Percentiles rank a stretch among this genome's conserved stretches.
phyloP scores from a whole-genome alignment of 257 asterid species.

The Solanum arcanum region DNA sequence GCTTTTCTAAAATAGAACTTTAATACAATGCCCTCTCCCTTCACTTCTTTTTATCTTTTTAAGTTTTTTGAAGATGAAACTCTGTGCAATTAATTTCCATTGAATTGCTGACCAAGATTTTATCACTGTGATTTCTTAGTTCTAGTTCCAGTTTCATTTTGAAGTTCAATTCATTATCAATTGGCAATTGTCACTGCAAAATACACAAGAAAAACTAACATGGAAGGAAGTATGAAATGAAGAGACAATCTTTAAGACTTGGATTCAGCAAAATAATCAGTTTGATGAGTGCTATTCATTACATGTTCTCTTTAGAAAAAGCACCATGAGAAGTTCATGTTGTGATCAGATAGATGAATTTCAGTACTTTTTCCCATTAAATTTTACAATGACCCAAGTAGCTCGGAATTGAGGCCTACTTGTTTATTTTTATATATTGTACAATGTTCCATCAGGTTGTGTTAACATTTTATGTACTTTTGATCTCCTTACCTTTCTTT shows the following conservation, averaged over 20 bases:
- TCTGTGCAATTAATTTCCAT: background rate
- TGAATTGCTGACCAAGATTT: background rate
- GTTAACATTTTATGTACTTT: background rate
- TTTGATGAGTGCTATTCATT: background rate
- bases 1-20: background rate
- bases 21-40: background rate
- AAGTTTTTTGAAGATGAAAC: background rate
- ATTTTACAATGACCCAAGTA: background rate
- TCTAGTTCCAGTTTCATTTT: background rate
- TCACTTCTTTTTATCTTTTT: background rate
- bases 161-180: background rate
- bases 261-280: background rate
- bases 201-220: background rate
- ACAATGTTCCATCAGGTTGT: background rate
- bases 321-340: background rate
- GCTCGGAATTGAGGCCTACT: background rate
- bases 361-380: background rate
- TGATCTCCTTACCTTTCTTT: background rate
- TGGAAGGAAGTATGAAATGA: background rate
- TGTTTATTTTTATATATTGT: background rate
- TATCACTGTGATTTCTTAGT: background rate
- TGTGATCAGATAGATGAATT: background rate
- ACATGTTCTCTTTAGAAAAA: background rate
- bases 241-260: background rate
- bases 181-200: background rate